Conservation (phyloP, 495 filamentous ascomycete species). For the Penicillium verhagenii region DNA sequence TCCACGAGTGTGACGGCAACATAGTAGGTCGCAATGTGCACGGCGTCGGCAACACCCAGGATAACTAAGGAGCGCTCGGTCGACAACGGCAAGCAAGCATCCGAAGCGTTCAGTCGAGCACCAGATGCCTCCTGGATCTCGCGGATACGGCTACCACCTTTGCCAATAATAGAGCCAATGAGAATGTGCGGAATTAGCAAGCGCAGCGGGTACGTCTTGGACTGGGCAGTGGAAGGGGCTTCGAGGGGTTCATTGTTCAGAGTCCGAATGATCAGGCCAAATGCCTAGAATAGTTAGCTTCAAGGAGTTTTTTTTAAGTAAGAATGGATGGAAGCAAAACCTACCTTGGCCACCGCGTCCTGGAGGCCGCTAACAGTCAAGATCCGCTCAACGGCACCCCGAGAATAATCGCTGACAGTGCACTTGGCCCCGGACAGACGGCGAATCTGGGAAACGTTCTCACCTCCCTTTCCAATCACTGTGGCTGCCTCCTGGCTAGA, state of each 20-base stretch:
- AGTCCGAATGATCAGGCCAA: conserved; percentile 95
- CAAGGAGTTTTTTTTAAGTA: background rate
- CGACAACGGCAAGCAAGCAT: conserved; percentile 87
- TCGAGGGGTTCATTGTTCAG: conserved; percentile 93
- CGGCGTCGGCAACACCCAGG: conserved; percentile 86
- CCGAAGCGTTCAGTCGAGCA: conserved; percentile 93
- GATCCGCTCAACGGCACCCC: conserved; percentile 94
- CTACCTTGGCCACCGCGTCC: conserved; percentile 95
- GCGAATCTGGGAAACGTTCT: conserved; percentile 95
- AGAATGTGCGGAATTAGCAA: conserved; percentile 95
- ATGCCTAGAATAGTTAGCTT: conserved; percentile 62
- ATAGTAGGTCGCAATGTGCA: conserved; percentile 98
- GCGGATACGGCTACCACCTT: conserved; percentile 89
- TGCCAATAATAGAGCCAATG: conserved; percentile 98
- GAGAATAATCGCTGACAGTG: conserved; percentile 96
- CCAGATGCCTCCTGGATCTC: conserved; percentile 98
- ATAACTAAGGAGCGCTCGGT: conserved; percentile 96
- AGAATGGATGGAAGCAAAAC: conserved; percentile 14
- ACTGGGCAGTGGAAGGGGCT: conserved; percentile 80
- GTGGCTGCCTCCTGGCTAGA: conserved; percentile 96
- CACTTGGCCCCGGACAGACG: conserved; percentile 92
- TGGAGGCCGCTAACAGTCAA: conserved; percentile 93
- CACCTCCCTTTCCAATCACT: conserved; percentile 96
- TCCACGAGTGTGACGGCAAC: conserved; percentile 94
- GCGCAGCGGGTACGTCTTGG: conserved; percentile 95